Base-by-base conservation (phyloP, 768 basidiomycete genomes). In the Tephrocybe rancida region DNA sequence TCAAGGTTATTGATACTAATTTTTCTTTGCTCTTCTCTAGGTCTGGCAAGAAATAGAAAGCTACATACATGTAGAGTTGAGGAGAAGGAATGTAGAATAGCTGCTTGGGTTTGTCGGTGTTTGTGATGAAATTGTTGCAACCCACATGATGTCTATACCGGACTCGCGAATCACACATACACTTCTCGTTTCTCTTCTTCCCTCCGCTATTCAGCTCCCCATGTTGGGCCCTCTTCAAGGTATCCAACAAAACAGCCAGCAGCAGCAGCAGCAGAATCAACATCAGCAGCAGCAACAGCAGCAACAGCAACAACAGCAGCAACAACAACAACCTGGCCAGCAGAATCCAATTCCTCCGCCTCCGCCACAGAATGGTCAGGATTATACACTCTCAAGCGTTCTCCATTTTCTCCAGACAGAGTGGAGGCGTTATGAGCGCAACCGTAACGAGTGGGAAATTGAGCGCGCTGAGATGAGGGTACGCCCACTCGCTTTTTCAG, bases 391-490 rank as follows among this genome's bases (percentile, higher is more conserved):
- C 49, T 95, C 95, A 5, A 89, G 85, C 64, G 95, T 98, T 54
- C 81, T 99, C 57, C 97, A 99, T 76, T 99, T 93, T 70, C 81
- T 98, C 47, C 97, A 99, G 76, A 93, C 92, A 19, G 97, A 99
- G 78, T 98, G 95, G 93, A 82, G 97, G 57, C 82, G 92, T 55
- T 98, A 97, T 67, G 97, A 98, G 72, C 87, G 95, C 69, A 97
- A 99, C 75, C 83, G 96, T 65, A 99, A 99, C 69, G 97, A 99
- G 74, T 99, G 96, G 96, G 97, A 99, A 79, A 99, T 99, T 64
- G 97, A 98, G 73, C 81, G 97, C 62, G 97, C 97, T 27, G 97
- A 98, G 73, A 98, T 98, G 95, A 82, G 96, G 81, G 94, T 95
- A 59, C 64, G 91, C 38, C 57, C 50, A 57, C 47, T 39, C 52